These are phyloP conservation scores for Phytopythium chamaehyphon DNA, from an alignment of 352 stramenopile species.

Conservation along the genomic window DNA sequence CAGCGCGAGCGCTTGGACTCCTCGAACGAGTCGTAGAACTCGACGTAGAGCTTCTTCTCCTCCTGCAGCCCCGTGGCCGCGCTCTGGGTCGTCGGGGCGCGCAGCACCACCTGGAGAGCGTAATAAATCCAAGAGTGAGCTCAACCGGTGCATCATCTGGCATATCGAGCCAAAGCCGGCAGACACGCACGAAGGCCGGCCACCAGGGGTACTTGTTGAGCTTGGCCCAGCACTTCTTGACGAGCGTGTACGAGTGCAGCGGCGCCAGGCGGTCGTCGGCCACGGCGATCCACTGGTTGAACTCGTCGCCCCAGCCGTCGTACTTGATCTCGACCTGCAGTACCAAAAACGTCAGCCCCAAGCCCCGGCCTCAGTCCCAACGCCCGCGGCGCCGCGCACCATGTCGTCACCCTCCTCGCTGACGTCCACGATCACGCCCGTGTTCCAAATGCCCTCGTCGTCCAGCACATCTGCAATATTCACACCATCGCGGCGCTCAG, in stretches of 20 bases:
- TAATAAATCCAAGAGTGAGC: neutral
- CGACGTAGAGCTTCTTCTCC: constrained; percentile 77
- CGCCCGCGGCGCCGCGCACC: constrained; percentile 13
- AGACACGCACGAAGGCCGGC: constrained; percentile 60
- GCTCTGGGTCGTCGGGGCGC: constrained; percentile 47
- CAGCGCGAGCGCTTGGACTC: constrained; percentile 69
- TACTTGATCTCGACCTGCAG: constrained; percentile 76
- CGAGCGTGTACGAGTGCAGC: constrained; percentile 77
- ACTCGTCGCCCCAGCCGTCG: constrained; percentile 78
- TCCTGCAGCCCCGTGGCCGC: constrained; percentile 50
- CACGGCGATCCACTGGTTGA: constrained; percentile 72
- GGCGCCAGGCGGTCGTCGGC: constrained; percentile 57
- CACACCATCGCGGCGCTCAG: neutral
- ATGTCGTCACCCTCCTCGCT: constrained; percentile 53
- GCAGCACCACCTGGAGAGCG: constrained; percentile 51
- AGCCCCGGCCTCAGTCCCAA: neutral
- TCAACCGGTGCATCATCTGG: neutral
- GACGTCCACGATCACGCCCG: constrained; percentile 60
- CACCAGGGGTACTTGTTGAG: constrained; percentile 82
- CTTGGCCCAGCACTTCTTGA: constrained; percentile 86
- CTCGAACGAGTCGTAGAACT: constrained; percentile 81
- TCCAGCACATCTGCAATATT: constrained; percentile 59
- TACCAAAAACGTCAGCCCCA: neutral
- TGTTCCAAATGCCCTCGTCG: constrained; percentile 85
- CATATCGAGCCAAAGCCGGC: neutral